Evolutionary conservation across 768 basidiomycete species (phyloP).

Genomic region (Candolleomyces efflorescens): DNA sequence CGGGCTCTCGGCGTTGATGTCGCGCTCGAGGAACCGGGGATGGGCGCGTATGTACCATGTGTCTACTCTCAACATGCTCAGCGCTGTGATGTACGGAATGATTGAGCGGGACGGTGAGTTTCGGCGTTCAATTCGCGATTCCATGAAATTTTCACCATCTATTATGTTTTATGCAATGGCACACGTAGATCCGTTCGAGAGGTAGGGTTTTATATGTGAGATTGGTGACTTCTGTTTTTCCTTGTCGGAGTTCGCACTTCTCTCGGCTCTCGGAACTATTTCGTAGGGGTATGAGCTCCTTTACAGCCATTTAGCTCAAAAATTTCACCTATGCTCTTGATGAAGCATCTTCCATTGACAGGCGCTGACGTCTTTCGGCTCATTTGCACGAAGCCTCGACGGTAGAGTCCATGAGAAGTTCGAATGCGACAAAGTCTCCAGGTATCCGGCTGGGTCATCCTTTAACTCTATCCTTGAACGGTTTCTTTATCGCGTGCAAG

Average conservation of each 20-base stretch:
- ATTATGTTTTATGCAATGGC: too few relatives aligned
- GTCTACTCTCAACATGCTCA: conserved; percentile 88
- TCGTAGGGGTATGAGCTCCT: too few relatives aligned
- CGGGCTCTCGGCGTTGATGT: conserved; percentile 67
- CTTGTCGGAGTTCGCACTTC: too few relatives aligned
- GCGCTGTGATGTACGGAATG: conserved; percentile 88
- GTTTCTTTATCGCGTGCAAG: neutral
- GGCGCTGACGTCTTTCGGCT: neutral
- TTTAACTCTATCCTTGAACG: neutral
- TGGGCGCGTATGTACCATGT: conserved; percentile 82
- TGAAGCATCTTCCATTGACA: neutral
- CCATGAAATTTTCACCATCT: too few relatives aligned
- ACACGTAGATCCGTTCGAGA: neutral
- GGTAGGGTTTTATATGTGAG: neutral
- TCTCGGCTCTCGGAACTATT: too few relatives aligned
- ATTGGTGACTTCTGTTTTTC: too few relatives aligned
- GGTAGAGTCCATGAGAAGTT: neutral
- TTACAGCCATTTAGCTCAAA: neutral
- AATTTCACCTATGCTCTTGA: neutral
- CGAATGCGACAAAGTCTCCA: neutral
- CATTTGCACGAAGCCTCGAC: neutral
- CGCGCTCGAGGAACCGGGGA: conserved; percentile 43
- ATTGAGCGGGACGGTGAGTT: conserved; percentile 88
- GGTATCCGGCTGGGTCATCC: neutral
- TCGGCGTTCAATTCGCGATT: too few relatives aligned